phyloP scores from a whole-genome alignment of 768 basidiomycete species.

The Hirschioporus abietinus region DNA sequence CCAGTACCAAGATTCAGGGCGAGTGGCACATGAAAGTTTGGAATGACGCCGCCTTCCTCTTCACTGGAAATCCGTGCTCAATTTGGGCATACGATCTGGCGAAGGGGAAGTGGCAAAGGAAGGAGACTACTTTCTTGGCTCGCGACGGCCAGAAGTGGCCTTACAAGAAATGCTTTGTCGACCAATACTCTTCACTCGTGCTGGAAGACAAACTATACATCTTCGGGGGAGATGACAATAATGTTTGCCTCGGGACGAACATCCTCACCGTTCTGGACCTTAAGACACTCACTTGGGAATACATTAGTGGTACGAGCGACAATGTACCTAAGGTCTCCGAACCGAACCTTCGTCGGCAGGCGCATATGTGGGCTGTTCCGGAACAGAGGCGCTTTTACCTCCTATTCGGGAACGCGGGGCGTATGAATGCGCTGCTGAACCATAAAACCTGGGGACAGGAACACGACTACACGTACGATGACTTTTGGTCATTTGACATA shows the following conservation, averaged over 20 bases:
- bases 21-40: slow-evolving; percentile 18
- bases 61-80: slow-evolving; percentile 25
- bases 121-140: slow-evolving; percentile 22
- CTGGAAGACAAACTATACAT: slow-evolving; percentile 31
- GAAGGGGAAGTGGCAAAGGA: slow-evolving; percentile 27
- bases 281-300: slow-evolving; percentile 27
- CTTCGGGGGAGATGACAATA: slow-evolving; percentile 31
- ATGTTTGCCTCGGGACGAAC: slow-evolving; percentile 29
- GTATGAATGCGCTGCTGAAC: slow-evolving; percentile 22
- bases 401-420: slow-evolving; percentile 31
- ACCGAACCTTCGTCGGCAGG: slow-evolving; percentile 31
- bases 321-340: slow-evolving; percentile 16
- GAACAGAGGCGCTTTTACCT: slow-evolving; percentile 27
- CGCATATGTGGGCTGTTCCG: slow-evolving; percentile 30
- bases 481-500: slow-evolving; percentile 35
- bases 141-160: slow-evolving; percentile 14
- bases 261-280: slow-evolving; percentile 34
- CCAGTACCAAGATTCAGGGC: slow-evolving; percentile 2
- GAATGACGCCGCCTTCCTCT: slow-evolving; percentile 31
- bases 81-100: slow-evolving; percentile 31
- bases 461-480: slow-evolving; percentile 23
- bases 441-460: slow-evolving; percentile 21
- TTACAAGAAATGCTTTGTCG: slow-evolving; percentile 7
- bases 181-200: slow-evolving; percentile 15
- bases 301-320: slow-evolving; percentile 18